Evolutionary conservation across 371 early-diverging fungal species (phyloP), one percentile per base, ranked within the genome.

Genomic region (Gilbertella persicaria): DNA sequence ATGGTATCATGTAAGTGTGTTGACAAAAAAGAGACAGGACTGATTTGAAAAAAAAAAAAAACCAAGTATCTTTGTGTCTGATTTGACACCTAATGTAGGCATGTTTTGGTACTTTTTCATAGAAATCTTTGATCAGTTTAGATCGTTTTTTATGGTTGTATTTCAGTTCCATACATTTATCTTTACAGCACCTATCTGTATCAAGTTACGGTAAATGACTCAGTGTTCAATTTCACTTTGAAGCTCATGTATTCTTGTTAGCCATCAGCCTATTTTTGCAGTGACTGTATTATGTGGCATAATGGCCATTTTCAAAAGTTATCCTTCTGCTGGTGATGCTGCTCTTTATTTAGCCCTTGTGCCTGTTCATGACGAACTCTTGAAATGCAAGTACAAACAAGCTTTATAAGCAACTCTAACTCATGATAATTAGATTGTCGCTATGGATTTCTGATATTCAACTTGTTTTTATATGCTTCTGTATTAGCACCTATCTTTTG

Each of bases 41-140:
- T n/a, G n/a, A n/a, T n/a, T n/a, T 3, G 17, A 43, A 4, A 10
- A 29, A 21, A 38, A 17, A 50, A 16, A 37, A 35, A 49, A 25
- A 12, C 6, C 26, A 44, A 78, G 78, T 29, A 16, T 78, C 14
- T 78, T 71, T 48, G 46, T 94, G 17, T 75, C 84, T 20, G 97
- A 98, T 53, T 67, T 98, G 60, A 90, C 91, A 23, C 97, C 98
- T n/a, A 98, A 94, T 67, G 77, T 96, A 26, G 98, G 98, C 4
- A 69, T 97, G 58, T 95, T 84, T 66, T 98, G 99, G 99, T 98
- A 98, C 74, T 95, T 97, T 62, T 95, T 97, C 73, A 95, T 92
- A 39, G 97, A 98, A 66, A 93, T 98, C 69, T 98, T 98, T 81
- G 95, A 96, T 57, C 93, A 94, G 55, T 98, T 97, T 80, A 86